Conservation (phyloP, 2,329 filamentous ascomycete species). For the Drechslerella stenobrocha region DNA sequence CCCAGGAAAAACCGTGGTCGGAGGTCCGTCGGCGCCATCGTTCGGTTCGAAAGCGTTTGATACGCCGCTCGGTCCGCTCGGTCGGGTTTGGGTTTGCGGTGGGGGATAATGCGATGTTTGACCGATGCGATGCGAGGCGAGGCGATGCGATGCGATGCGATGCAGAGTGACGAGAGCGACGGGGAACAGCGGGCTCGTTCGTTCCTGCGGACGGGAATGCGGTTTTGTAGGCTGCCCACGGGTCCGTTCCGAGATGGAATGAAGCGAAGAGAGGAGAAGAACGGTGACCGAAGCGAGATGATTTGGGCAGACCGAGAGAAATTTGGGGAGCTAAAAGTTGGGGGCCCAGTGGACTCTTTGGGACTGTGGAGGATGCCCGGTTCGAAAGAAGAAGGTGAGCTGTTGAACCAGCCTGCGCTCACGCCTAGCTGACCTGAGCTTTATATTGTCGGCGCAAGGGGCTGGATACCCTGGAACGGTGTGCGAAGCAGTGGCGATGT, state of each 20-base stretch:
- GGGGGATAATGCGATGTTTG: not conserved
- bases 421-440: too few species aligned
- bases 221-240: slow-evolving; percentile 6
- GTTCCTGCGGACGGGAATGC: not conserved
- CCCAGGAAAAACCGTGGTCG: slow-evolving; percentile 19
- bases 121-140: not conserved
- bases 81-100: not conserved
- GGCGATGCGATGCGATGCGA: slow-evolving; percentile 3
- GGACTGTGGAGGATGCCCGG: too few species aligned
- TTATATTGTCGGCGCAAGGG: too few species aligned
- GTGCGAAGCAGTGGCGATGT: too few species aligned
- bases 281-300: slow-evolving; percentile 1
- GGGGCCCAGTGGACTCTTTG: too few species aligned
- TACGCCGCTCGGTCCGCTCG: too few species aligned
- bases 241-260: slow-evolving; percentile 1
- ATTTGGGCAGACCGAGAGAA: too few species aligned
- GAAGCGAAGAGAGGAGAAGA: not conserved
- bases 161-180: not conserved
- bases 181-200: not conserved
- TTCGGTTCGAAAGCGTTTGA: too few species aligned
- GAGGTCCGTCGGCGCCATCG: slow-evolving; percentile 25
- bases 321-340: too few species aligned
- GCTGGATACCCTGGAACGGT: too few species aligned
- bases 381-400: too few species aligned
- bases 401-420: too few species aligned